Conservation (phyloP, 352 stramenopile genomes). For the Phytophthora sp. region DNA sequence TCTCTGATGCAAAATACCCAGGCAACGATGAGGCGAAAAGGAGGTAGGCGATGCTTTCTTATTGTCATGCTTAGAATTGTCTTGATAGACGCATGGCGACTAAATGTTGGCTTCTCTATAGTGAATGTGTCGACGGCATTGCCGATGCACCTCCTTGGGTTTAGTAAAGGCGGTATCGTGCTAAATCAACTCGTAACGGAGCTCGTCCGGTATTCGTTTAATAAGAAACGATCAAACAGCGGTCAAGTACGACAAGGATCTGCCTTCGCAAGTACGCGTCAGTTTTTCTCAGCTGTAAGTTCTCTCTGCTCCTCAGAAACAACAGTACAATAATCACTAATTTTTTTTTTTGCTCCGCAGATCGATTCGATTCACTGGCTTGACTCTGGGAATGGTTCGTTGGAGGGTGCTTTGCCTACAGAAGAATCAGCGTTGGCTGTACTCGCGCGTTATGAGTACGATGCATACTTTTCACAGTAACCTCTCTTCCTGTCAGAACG, state of each 20-base stretch:
- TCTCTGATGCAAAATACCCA: conserved; percentile 48
- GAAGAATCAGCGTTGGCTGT: conserved; percentile 39
- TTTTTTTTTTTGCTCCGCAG: conserved; percentile 13
- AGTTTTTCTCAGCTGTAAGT: conserved; percentile 46
- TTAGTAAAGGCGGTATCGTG: conserved; percentile 73
- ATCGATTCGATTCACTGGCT: conserved; percentile 71
- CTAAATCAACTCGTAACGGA: conserved; percentile 79
- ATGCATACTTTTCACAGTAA: not conserved
- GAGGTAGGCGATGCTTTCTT: conserved; percentile 30
- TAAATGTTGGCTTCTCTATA: no score
- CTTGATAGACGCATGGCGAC: no score
- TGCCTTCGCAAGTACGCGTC: conserved; percentile 37
- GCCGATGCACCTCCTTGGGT: conserved; percentile 66
- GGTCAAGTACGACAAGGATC: conserved; percentile 39
- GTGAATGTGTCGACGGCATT: conserved; percentile 52
- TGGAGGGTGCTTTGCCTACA: conserved; percentile 43
- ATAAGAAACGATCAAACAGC: conserved; percentile 41
- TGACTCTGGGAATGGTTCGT: conserved; percentile 63
- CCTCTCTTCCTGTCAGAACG: no score
- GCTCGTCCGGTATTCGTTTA: conserved; percentile 46
- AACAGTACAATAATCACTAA: not conserved
- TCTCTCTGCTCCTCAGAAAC: not conserved
- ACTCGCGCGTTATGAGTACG: conserved; percentile 47
- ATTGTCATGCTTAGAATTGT: no score
- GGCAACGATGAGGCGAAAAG: conserved; percentile 22